These are phyloP conservation scores for Flueggea neowawraea DNA, from an alignment of 441 rosid genomes.

Conservation along the genomic window DNA sequence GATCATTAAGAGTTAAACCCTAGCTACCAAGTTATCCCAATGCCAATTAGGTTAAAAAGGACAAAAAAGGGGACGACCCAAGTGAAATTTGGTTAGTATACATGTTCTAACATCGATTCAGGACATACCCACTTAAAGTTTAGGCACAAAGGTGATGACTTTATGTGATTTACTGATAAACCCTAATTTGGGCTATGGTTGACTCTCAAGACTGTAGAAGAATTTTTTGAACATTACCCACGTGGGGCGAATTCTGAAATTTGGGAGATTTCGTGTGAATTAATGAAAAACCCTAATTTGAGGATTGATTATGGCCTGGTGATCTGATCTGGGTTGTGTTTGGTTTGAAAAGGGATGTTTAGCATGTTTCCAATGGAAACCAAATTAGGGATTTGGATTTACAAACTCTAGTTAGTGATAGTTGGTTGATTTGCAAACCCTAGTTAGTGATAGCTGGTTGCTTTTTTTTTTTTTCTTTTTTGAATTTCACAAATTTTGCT, in stretches of 20 bases:
- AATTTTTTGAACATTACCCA: slow-evolving; percentile 17
- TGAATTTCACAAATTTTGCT: slow-evolving; percentile 13
- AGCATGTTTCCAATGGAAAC: slow-evolving; percentile 19
- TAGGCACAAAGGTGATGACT: slow-evolving; percentile 19
- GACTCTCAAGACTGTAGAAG: slow-evolving; percentile 14
- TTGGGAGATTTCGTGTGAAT: slow-evolving; percentile 30
- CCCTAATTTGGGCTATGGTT: slow-evolving; percentile 36
- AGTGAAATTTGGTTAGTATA: slow-evolving; percentile 9
- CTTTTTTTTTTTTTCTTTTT: slow-evolving; percentile 7
- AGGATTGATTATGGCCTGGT: not conserved
- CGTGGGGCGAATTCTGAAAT: slow-evolving; percentile 22
- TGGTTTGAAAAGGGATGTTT: slow-evolving; percentile 29
- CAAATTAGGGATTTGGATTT: slow-evolving; percentile 13
- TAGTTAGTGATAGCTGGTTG: slow-evolving; percentile 9
- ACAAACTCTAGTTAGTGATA: too few species aligned
- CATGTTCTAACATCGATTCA: slow-evolving; percentile 16
- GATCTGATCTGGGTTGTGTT: slow-evolving; percentile 9
- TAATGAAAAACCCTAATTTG: slow-evolving; percentile 29
- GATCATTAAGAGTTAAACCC: slow-evolving; percentile 29
- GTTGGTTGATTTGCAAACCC: too few species aligned
- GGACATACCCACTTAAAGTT: slow-evolving; percentile 19
- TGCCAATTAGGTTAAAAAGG: slow-evolving; percentile 4
- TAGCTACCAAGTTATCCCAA: slow-evolving; percentile 1
- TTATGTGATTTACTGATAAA: slow-evolving; percentile 20
- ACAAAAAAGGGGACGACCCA: not conserved